Evolutionary conservation across 768 basidiomycete species (phyloP), one percentile per base, ranked within the genome.

Genomic region (Ramaria rubella): DNA sequence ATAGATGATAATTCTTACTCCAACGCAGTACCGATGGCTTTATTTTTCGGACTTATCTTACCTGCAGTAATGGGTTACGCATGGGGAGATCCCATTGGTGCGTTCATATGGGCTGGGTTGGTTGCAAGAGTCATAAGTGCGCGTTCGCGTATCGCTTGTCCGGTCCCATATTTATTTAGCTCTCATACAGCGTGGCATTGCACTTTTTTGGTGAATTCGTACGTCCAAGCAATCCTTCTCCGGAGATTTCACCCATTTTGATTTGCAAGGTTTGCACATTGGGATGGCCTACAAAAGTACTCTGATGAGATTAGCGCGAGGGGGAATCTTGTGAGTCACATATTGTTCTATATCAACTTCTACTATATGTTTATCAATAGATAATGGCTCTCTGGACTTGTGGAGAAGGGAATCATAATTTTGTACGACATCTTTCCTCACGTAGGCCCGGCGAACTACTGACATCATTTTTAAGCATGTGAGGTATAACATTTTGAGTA

Each of bases 341-440:
- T 42, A 17, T 5, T 17, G 7, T 2, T 42, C 9, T n/a, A 42
- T 42, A n/a, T n/a, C n/a, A 17, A n/a, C 8, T 42, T 17, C 2
- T n/a, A 42, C 14, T 19, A 42, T n/a, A 19, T 42, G 11, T 19
- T 9, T 14, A 38, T 42, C 5, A 42, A 3, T 63, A 88, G 85
- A 55, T 87, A 8, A 70, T 89, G 3, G 86, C 87, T 0, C 60
- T 89, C 2, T 69, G 87, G 24, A 88, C 87, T 0, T 78, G 81
- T 36, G 87, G 87, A 21, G 88, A 91, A 73, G 87, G 87, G 24
- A 86, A 85, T 63, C 86, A 89, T 66, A 88, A 87, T 60, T 86
- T 83, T 63, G 83, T 85, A 65, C 67, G 84, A 67, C 62, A n/a
- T n/a, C n/a, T n/a, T 43, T 48, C 33, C 8, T 17, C 27, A 11